These are phyloP conservation scores for Coemansia sp. DNA, from an alignment of 192 early-diverging fungal genomes.

Conservation along the genomic window DNA sequence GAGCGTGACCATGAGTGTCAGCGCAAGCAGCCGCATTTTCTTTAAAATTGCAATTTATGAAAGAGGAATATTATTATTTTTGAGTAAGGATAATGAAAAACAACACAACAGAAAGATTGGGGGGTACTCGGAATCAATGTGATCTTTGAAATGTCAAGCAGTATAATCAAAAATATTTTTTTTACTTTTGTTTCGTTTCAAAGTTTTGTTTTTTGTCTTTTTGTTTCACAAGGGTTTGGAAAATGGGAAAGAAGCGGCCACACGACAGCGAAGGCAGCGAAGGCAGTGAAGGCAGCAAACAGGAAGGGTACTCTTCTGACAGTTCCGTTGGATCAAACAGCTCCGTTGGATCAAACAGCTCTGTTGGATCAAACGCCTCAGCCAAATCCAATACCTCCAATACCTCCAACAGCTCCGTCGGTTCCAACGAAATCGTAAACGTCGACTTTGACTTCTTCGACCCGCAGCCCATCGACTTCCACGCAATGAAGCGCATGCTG, in stretches of 20 bases:
- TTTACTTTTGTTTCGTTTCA: too few relatives aligned
- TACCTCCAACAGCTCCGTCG: background rate
- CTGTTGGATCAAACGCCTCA: too few relatives aligned
- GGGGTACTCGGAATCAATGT: background rate
- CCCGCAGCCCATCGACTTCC: conserved; percentile 84
- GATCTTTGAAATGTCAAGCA: background rate
- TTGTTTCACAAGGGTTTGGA: background rate
- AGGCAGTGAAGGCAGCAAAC: background rate
- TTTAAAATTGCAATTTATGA: background rate
- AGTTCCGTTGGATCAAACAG: too few relatives aligned
- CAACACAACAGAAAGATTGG: background rate
- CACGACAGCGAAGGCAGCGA: conserved; percentile 17
- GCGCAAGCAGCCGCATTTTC: background rate
- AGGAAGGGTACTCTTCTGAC: too few relatives aligned
- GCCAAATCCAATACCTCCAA: too few relatives aligned
- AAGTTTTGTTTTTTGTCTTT: conserved; percentile 8
- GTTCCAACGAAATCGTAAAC: conserved; percentile 58
- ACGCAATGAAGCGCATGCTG: conserved; percentile 87
- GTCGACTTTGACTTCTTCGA: conserved; percentile 97
- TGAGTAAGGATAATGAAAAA: too few relatives aligned
- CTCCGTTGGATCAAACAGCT: too few relatives aligned
- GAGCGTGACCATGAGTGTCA: conserved; percentile 7
- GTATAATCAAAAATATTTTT: conserved; percentile 4
- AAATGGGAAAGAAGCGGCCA: conserved; percentile 27
- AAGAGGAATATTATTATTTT: too few relatives aligned